Conservation (phyloP, 805 yeast genomes). For the Scheffersomyces ergatensis region DNA sequence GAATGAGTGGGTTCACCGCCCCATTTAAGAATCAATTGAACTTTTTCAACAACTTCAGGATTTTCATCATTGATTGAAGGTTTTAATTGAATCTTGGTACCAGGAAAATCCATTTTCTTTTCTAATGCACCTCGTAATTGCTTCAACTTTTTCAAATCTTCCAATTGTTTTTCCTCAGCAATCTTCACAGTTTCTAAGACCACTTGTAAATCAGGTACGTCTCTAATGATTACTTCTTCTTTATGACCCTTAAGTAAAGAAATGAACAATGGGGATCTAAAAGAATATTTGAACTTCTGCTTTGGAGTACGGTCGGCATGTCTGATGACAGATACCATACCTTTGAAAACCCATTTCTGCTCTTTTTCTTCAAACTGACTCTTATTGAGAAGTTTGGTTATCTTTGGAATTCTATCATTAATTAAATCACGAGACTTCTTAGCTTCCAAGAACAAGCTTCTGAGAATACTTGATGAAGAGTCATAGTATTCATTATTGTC, state of each 20-base stretch:
- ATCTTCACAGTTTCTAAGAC: constrained; percentile 80
- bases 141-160: constrained; percentile 72
- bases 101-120: constrained; percentile 87
- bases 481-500: constrained; percentile 87
- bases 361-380: constrained; percentile 54
- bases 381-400: constrained; percentile 30
- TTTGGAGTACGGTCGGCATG: constrained; percentile 99
- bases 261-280: constrained; percentile 81
- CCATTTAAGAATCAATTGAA: constrained; percentile 95
- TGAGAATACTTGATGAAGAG: constrained; percentile 70
- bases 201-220: constrained; percentile 78
- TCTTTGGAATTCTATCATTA: constrained; percentile 35
- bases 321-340: constrained; percentile 84
- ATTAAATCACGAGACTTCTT: constrained; percentile 39
- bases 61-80: constrained; percentile 70
- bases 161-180: constrained; percentile 77
- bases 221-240: constrained; percentile 93
- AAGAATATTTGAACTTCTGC: constrained; percentile 94
- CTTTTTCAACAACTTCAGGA: constrained; percentile 79
- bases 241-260: constrained; percentile 89
- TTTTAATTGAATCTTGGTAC: constrained; percentile 93
- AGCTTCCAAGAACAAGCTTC: constrained; percentile 66
- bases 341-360: constrained; percentile 96
- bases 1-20: constrained; percentile 99
- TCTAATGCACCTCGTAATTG: constrained; percentile 82